phyloP scores from a whole-genome alignment of 129 eudicot genomes.

The Lactuca saligna region DNA sequence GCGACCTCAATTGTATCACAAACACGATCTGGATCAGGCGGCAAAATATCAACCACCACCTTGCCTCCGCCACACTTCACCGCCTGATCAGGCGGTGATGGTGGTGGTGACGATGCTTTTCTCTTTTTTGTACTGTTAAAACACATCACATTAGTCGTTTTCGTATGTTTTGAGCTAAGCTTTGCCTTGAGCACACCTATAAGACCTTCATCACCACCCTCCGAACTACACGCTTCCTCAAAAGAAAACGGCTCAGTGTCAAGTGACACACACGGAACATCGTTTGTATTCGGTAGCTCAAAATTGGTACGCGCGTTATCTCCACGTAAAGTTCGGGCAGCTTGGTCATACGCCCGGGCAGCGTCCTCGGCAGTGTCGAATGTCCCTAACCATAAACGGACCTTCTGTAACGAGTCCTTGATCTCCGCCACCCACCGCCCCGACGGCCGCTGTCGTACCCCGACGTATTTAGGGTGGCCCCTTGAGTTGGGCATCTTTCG shows the following conservation, averaged over 20 bases:
- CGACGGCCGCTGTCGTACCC: conserved; percentile 43
- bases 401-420: conserved; percentile 45
- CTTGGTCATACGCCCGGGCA: conserved; percentile 42
- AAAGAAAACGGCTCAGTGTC: conserved; percentile 35
- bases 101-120: conserved; percentile 13
- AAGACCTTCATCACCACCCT: conserved; percentile 36
- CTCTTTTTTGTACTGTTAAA: conserved; percentile 16
- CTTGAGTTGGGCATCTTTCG: conserved; percentile 40
- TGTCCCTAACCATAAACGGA: conserved; percentile 46
- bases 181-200: conserved; percentile 43
- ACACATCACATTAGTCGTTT: conserved; percentile 1
- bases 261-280: conserved; percentile 23
- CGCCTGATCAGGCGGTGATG: conserved; percentile 17
- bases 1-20: background rate
- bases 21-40: conserved; percentile 17
- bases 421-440: conserved; percentile 51
- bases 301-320: conserved; percentile 42
- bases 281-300: conserved; percentile 26
- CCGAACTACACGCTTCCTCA: conserved; percentile 40
- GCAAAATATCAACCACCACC: background rate
- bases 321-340: conserved; percentile 41
- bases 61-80: conserved; percentile 5
- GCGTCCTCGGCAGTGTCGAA: conserved; percentile 47
- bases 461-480: conserved; percentile 41
- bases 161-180: conserved; percentile 13